These are phyloP conservation scores for Carex cristatella DNA, from an alignment of 176 grass and related monocot species.

Conservation along the genomic window DNA sequence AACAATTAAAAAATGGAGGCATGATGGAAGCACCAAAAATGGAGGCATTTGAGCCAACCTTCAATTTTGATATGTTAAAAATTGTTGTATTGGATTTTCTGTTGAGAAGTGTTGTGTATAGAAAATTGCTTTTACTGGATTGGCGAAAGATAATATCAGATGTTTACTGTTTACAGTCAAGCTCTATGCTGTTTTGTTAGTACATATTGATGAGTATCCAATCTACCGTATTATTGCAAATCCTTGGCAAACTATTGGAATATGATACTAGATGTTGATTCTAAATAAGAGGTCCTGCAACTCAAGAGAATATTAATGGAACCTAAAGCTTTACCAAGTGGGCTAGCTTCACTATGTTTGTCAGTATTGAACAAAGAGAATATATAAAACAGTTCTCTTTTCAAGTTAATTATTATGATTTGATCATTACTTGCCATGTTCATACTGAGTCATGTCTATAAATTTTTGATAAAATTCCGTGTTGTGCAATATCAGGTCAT, in stretches of 20 bases:
- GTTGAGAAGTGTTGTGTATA: not conserved
- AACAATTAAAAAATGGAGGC: too few species aligned
- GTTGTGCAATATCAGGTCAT: not conserved
- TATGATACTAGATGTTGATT: not conserved
- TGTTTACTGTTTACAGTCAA: not conserved
- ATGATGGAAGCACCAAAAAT: too few species aligned
- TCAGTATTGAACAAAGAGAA: not conserved
- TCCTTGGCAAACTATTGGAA: not conserved
- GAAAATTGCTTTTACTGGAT: not conserved
- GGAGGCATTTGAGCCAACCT: too few species aligned
- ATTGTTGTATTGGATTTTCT: slow-evolving; percentile 5
- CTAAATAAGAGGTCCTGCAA: not conserved
- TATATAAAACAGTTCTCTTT: not conserved
- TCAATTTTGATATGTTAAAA: not conserved
- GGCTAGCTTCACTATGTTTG: not conserved
- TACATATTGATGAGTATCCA: not conserved
- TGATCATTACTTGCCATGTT: not conserved
- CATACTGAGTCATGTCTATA: not conserved
- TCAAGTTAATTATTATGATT: not conserved
- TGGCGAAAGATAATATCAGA: not conserved
- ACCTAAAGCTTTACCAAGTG: too few species aligned
- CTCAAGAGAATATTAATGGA: not conserved
- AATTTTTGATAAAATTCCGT: not conserved
- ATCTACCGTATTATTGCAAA: not conserved
- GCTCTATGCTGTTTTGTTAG: not conserved